Base-by-base conservation (phyloP, 495 filamentous ascomycete genomes). In the Antarctomyces pellizariae region DNA sequence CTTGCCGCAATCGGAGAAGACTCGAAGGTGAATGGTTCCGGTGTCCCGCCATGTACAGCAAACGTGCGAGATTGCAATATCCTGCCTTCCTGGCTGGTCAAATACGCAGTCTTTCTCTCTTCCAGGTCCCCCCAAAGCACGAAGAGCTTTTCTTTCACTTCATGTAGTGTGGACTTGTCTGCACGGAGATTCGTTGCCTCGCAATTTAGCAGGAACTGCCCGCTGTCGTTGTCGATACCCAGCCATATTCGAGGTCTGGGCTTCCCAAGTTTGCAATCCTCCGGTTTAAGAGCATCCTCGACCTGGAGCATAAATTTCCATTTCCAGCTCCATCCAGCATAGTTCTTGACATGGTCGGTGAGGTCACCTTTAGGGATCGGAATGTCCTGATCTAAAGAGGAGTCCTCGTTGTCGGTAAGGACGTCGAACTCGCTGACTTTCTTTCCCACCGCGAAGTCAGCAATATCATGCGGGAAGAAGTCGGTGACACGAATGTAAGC, bases 111-210 rank as follows among this genome's bases (percentile, higher is more conserved):
- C 18, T 39, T 75, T 77, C 24, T 41, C 42, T 90, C 79, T 43
- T 78, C 71, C 4, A 93, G 60, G 32, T 89, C 59, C 2, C 84
- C 84, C 82, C 84, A 95, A 5, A 95, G 56, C 16, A 63, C 50
- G 44, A 69, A 83, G 9, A 92, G 59, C 39, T 68, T 70, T 40
- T 90, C 66, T 20, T 61, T 54, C 1, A 93, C 46, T 5, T 45
- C 29, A 14, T 22, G 36, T 4, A 89, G 45, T 2, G 42, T 35
- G 0, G 39, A 18, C 3, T 41, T 20, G 18, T 73, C 45, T 26
- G 39, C 39, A 10, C 60, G 62, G 5, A 92, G 62, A 45, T 89
- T 54, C n/a, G 45, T 42, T 13, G 83, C 67, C 41, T 75, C 59
- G 17, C 79, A 42, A 20, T 56, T 46, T 0, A 80, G 56, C 4